Evolutionary conservation across 805 yeast species (phyloP), one percentile per base, ranked within the genome.

Genomic region (Myxozyma neotropica): DNA sequence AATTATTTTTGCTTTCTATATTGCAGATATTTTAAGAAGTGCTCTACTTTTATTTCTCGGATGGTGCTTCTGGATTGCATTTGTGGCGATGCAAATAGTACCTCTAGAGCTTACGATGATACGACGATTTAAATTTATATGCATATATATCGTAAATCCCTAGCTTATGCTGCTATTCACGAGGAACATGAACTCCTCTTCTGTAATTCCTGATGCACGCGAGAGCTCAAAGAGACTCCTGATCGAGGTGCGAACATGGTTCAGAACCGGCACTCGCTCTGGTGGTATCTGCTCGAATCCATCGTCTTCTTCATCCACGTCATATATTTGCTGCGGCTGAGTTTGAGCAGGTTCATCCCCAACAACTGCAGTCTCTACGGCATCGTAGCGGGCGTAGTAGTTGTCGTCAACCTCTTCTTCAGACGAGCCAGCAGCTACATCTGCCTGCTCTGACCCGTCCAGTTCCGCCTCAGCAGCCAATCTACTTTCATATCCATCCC

Each of bases 331-430:
- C 6, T 10, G 6, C 6, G 33, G 10, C 21, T 38, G 43, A n/a
- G 21, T 3, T 3, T 23, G 19, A 21, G 23, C 17, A 7, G 49
- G 43, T 19, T 47, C 42, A 19, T 54, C 51, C 27, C 64, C 55
- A 19, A 57, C 50, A 24, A 66, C 47, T 19, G 65, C 57, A 26
- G 69, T 65, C 52, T 59, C 61, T 27, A 68, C 66, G 19, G 56
- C 31, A 24, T 63, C 58, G 54, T 63, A 67, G 19, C 59, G 55
- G 15, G 17, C 35, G 33, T 63, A 65, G 49, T 56, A 60, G 13
- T 59, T 60, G 45, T 66, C 63, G 23, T 57, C 50, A 10, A n/a
- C 40, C 19, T 2, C 13, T 38, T 59, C 13, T 38, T 59, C 47
- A n/a, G 46, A 35, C 51, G 51, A 31, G 46, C 39, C 10, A 27